Percentiles rank a stretch among this genome's conserved stretches.
phyloP scores from a whole-genome alignment of 2,329 filamentous ascomycete species.

The Aspergillus ochraceus region DNA sequence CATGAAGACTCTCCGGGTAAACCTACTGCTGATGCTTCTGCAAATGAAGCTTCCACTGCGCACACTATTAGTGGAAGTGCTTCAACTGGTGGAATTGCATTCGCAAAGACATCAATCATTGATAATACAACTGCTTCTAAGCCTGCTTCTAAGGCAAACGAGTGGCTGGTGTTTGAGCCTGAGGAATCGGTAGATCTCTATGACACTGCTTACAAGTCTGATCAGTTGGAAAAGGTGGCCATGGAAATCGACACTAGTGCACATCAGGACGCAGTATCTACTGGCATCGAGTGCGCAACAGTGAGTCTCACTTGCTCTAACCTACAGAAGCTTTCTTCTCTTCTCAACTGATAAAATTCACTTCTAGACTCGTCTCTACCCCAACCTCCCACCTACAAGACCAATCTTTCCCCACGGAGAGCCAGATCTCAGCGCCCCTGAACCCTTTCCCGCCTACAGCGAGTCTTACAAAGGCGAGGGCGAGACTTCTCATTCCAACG shows the following conservation, averaged over 20 bases:
- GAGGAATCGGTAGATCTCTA: too few species aligned
- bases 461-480: constrained; percentile 15
- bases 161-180: not conserved
- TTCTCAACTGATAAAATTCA: not conserved
- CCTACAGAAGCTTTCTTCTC: not conserved
- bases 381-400: not conserved
- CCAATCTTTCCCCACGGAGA: not conserved
- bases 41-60: not conserved
- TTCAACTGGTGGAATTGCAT: not conserved
- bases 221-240: not conserved
- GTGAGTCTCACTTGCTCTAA: not conserved
- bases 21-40: not conserved
- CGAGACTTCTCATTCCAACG: constrained; percentile 4
- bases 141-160: not conserved
- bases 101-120: not conserved
- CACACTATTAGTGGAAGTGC: not conserved
- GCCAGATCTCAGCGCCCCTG: constrained; percentile 3
- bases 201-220: not conserved
- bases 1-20: not conserved
- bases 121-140: not conserved
- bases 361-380: not conserved
- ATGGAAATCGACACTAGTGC: not conserved
- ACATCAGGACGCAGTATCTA: not conserved
- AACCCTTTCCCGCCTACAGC: constrained; percentile 31
- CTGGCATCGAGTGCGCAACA: not conserved